phyloP scores from a whole-genome alignment of 768 basidiomycete species.

The Mycena galopus region DNA sequence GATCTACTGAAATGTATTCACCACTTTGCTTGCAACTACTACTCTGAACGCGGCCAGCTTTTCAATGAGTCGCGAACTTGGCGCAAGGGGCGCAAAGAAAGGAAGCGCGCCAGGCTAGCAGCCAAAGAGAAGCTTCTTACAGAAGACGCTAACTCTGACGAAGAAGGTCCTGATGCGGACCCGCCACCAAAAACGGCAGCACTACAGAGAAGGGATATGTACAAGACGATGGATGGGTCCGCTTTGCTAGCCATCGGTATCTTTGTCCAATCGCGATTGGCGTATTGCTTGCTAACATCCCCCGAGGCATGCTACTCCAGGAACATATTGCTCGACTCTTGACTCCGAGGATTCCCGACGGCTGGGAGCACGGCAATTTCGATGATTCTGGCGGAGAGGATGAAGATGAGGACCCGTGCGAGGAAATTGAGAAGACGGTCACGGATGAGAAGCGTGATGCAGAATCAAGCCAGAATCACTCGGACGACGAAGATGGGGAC shows the following conservation, averaged over 20 bases:
- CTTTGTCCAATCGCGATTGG: slow-evolving; percentile 31
- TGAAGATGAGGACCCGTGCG: neutral
- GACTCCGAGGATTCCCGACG: slow-evolving; percentile 54
- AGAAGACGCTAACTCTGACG: slow-evolving; percentile 26
- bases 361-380: slow-evolving; percentile 53
- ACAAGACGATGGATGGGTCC: slow-evolving; percentile 79
- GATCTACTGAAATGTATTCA: slow-evolving; percentile 66
- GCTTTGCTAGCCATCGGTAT: slow-evolving; percentile 80
- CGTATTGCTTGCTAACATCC: neutral
- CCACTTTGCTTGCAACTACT: slow-evolving; percentile 64
- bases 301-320: slow-evolving; percentile 75
- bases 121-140: slow-evolving; percentile 16
- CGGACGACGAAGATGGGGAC: neutral
- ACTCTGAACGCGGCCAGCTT: slow-evolving; percentile 72
- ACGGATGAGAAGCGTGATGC: too few species aligned
- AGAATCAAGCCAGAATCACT: too few species aligned
- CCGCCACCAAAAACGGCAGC: slow-evolving; percentile 30
- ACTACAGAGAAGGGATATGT: slow-evolving; percentile 70
- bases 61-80: slow-evolving; percentile 62
- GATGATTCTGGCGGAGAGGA: slow-evolving; percentile 38
- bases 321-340: slow-evolving; percentile 68
- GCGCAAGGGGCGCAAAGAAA: slow-evolving; percentile 50
- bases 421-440: too few species aligned
- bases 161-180: slow-evolving; percentile 37
- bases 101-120: slow-evolving; percentile 24